A percentile compares a stretch with the other conserved stretches of the same genome.
Conservation (phyloP, 2,329 filamentous ascomycete genomes). For the Dryadomyces sulphureus region DNA sequence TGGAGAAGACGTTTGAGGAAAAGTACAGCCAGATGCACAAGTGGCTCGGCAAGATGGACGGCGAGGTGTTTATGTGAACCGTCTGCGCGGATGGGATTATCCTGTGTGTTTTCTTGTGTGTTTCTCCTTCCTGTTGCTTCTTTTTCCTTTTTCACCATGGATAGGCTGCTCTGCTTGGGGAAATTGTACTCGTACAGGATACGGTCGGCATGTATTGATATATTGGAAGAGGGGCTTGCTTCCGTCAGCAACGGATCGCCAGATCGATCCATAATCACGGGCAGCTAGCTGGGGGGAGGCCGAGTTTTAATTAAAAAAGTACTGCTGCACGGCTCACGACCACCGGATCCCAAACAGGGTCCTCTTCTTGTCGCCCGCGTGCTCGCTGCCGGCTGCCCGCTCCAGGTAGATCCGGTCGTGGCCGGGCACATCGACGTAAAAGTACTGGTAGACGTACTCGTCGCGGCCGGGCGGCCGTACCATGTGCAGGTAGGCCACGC, state of each 20-base stretch:
- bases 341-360: conserved; percentile 51
- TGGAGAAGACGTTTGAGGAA: conserved; percentile 35
- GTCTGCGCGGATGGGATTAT: neutral
- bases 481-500: conserved; percentile 66
- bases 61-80: conserved; percentile 22
- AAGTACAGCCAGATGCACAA: conserved; percentile 41
- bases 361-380: conserved; percentile 19
- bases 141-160: neutral
- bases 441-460: conserved; percentile 64
- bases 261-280: neutral
- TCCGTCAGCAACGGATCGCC: neutral
- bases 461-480: conserved; percentile 47
- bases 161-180: neutral
- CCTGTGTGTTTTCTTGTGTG: neutral
- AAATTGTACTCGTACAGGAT: neutral
- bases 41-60: conserved; percentile 41
- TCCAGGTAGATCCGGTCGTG: conserved; percentile 51
- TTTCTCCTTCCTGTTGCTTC: neutral
- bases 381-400: conserved; percentile 28
- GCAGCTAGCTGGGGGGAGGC: no score
- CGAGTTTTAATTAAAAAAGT: no score
- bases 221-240: neutral
- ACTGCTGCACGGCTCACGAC: no score
- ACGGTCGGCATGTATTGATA: neutral
- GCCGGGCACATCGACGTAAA: conserved; percentile 68